Evolutionary conservation across 2,329 filamentous ascomycete genomes (phyloP).

Genomic region (Colletotrichum coccodes): DNA sequence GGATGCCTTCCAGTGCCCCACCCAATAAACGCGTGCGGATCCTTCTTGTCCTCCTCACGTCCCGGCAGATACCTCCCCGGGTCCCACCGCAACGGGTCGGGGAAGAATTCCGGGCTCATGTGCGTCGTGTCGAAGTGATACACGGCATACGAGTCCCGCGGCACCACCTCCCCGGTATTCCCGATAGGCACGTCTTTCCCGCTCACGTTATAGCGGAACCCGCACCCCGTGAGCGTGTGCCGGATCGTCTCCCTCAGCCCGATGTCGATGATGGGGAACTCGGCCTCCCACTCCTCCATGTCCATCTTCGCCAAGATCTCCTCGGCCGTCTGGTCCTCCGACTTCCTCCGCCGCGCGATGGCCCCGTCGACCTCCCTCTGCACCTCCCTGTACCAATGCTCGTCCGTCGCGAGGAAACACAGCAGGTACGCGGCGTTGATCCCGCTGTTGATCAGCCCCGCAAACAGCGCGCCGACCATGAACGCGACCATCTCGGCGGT

Average conservation of each 20-base stretch:
- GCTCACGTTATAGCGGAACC: slow-evolving; percentile 62
- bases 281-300: slow-evolving; percentile 64
- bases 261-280: slow-evolving; percentile 62
- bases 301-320: slow-evolving; percentile 55
- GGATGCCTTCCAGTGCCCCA: slow-evolving; percentile 49
- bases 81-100: slow-evolving; percentile 59
- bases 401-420: slow-evolving; percentile 57
- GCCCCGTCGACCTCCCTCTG: slow-evolving; percentile 58
- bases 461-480: slow-evolving; percentile 63
- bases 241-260: slow-evolving; percentile 65
- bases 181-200: slow-evolving; percentile 56
- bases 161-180: slow-evolving; percentile 58
- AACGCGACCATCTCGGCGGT: slow-evolving; percentile 57
- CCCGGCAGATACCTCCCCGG: slow-evolving; percentile 58
- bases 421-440: slow-evolving; percentile 65
- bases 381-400: slow-evolving; percentile 55
- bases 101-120: slow-evolving; percentile 58
- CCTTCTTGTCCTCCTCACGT: slow-evolving; percentile 54
- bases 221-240: slow-evolving; percentile 56
- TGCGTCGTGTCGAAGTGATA: slow-evolving; percentile 60
- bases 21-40: slow-evolving; percentile 42
- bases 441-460: slow-evolving; percentile 66
- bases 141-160: slow-evolving; percentile 55
- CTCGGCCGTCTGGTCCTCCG: slow-evolving; percentile 40
- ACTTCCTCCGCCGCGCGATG: slow-evolving; percentile 52